Base-by-base conservation (phyloP, 2,329 filamentous ascomycete species). In the Fusarium verticillioides region DNA sequence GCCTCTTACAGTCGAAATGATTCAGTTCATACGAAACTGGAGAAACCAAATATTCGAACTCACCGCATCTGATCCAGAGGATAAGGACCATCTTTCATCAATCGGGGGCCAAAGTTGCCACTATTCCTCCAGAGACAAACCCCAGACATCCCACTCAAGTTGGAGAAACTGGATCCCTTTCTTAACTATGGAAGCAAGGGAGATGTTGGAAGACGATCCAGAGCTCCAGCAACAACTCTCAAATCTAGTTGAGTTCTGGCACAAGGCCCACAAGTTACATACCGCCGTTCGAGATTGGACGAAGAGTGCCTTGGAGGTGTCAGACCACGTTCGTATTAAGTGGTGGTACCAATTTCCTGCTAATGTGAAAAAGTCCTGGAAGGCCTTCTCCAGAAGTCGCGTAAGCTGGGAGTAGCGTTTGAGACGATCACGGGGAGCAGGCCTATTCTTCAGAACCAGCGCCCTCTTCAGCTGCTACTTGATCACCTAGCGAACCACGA, bases 151-250 rank as follows among this genome's bases (percentile, higher is more conserved):
- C 6, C 4, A 8, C 1, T 8, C 2, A 6, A 5, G 2, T 11
- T 34, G 32, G 32, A 52, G 49, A 19, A 21, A 12, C n/a, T 52
- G 49, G 32, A 8, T 13, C 3, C 32, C 49, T 8, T 36, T 36
- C 9, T 2, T 9, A 15, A 13, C 4, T 1, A 0, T 15, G 0
- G 32, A 36, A 16, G 4, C 49, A 0, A 15, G 12, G 16, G 1
- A 11, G 1, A 6, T 4, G 0, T 0, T 18, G 3, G 32, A 36
- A 8, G 3, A 16, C 8, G 12, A 15, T 2, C 3, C 0, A 0
- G 32, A 36, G 3, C n/a, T 21, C 8, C 49, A 52, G n/a, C 21
- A 34, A 0, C 49, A 52, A 8, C 1, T 52, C 0, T n/a, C n/a
- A 16, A 5, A 13, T 15, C 49, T 52, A 2, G 12, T 23, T 6